These are phyloP conservation scores for Globisporangium megalacanthum DNA, from an alignment of 352 stramenopile species.

Conservation along the genomic window DNA sequence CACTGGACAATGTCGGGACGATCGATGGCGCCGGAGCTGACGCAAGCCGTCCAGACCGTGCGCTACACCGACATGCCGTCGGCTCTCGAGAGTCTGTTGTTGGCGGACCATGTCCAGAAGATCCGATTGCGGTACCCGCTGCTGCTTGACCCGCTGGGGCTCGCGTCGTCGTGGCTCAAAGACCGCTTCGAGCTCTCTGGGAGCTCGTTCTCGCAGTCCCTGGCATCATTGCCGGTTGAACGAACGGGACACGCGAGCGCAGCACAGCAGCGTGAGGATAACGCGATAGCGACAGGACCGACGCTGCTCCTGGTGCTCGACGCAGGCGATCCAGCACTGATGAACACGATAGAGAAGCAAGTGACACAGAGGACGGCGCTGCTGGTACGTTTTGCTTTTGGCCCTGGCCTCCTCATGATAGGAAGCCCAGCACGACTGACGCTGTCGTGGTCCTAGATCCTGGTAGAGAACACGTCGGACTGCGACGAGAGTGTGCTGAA, in stretches of 20 bases:
- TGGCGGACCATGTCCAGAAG: slow-evolving; percentile 42
- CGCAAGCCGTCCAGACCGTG: slow-evolving; percentile 27
- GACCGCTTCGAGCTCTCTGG: slow-evolving; percentile 13
- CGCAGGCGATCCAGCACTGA: slow-evolving; percentile 32
- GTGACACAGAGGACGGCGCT: slow-evolving; percentile 25
- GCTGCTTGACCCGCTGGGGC: slow-evolving; percentile 42
- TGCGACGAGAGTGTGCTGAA: slow-evolving; percentile 33
- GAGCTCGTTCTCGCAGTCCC: slow-evolving; percentile 2
- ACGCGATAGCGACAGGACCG: not conserved
- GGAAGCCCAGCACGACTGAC: too few relatives aligned
- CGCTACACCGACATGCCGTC: slow-evolving; percentile 12
- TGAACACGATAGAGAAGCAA: slow-evolving; percentile 36
- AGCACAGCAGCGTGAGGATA: slow-evolving; percentile 8
- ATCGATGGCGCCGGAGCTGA: slow-evolving; percentile 19
- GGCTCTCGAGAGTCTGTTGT: slow-evolving; percentile 37
- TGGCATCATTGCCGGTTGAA: not conserved
- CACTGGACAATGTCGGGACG: slow-evolving; percentile 28
- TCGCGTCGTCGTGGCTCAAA: slow-evolving; percentile 33
- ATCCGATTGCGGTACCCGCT: slow-evolving; percentile 42
- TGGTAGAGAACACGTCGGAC: slow-evolving; percentile 43
- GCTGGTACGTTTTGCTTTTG: slow-evolving; percentile 9
- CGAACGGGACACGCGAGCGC: not conserved
- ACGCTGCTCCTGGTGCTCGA: slow-evolving; percentile 28
- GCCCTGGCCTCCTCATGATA: not conserved
- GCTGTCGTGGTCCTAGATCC: slow-evolving; percentile 20